Evolutionary conservation across 495 filamentous ascomycete genomes (phyloP).

Genomic region (Podospora conica): DNA sequence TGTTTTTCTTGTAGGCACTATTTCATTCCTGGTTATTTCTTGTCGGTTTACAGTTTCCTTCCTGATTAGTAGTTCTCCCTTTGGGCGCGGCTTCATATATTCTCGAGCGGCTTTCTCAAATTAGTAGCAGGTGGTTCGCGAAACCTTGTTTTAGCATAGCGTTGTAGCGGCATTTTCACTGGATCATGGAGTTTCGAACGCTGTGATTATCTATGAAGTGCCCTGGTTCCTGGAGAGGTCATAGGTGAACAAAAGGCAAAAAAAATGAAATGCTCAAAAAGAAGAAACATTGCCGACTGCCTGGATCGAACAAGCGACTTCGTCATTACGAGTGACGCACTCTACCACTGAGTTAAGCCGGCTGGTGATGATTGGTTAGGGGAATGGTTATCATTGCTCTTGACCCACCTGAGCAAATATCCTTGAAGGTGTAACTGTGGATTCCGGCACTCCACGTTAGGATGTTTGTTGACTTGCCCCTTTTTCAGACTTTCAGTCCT

Average conservation of each 20-base stretch:
- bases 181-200: too few relatives aligned
- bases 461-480: not conserved
- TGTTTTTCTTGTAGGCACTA: too few relatives aligned
- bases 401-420: not conserved
- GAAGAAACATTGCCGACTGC: not conserved
- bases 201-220: too few relatives aligned
- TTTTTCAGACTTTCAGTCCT: not conserved
- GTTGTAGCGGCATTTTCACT: not conserved
- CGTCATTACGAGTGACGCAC: slow-evolving; percentile 8
- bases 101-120: too few relatives aligned
- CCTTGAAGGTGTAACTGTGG: too few relatives aligned
- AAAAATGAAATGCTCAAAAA: not conserved
- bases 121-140: not conserved
- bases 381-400: not conserved
- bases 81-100: too few relatives aligned
- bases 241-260: not conserved
- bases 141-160: not conserved
- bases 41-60: too few relatives aligned
- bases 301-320: slow-evolving; percentile 10
- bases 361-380: not conserved
- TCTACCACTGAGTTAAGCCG: slow-evolving; percentile 9
- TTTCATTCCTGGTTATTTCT: too few relatives aligned
- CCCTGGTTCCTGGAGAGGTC: too few relatives aligned
- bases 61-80: too few relatives aligned
- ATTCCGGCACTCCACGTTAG: not conserved